Evolutionary conservation across 345 rosid genomes (phyloP).

Genomic region (Dovyalis caffra): DNA sequence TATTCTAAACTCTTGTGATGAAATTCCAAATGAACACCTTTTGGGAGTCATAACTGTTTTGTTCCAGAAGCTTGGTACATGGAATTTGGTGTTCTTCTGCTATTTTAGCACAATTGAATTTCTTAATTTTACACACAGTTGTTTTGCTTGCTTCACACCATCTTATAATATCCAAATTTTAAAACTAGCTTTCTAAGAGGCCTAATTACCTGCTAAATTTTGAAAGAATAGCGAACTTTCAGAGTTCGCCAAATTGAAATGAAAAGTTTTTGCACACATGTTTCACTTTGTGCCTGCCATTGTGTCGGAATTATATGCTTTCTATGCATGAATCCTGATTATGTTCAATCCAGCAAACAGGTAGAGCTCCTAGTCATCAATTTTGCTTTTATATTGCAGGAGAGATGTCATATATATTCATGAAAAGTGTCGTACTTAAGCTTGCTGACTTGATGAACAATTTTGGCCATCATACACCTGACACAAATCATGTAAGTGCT

Average conservation of each 20-base stretch:
- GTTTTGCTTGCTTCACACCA: background rate
- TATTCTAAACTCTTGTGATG: constrained; percentile 39
- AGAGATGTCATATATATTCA: constrained; percentile 47
- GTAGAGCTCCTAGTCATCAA: constrained; percentile 6
- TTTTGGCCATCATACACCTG: constrained; percentile 35
- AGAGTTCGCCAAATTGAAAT: no score
- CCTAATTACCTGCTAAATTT: no score
- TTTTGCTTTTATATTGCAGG: constrained; percentile 45
- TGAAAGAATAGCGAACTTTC: no score
- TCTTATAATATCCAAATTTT: no score
- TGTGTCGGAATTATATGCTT: background rate
- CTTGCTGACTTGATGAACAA: constrained; percentile 60
- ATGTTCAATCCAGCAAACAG: background rate
- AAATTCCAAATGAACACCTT: constrained; percentile 56
- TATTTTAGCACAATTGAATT: background rate
- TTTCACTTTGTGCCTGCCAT: background rate
- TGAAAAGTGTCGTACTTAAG: constrained; percentile 55
- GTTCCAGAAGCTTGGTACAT: constrained; percentile 73
- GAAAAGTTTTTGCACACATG: no score
- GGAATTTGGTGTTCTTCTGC: constrained; percentile 13
- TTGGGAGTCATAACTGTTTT: constrained; percentile 51
- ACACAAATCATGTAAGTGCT: constrained; percentile 49
- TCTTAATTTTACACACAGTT: background rate
- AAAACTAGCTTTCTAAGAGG: no score
- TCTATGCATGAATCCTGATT: background rate